Base-by-base conservation (phyloP, 1,284 basidiomycete species). In the Gomphus bonarii region DNA sequence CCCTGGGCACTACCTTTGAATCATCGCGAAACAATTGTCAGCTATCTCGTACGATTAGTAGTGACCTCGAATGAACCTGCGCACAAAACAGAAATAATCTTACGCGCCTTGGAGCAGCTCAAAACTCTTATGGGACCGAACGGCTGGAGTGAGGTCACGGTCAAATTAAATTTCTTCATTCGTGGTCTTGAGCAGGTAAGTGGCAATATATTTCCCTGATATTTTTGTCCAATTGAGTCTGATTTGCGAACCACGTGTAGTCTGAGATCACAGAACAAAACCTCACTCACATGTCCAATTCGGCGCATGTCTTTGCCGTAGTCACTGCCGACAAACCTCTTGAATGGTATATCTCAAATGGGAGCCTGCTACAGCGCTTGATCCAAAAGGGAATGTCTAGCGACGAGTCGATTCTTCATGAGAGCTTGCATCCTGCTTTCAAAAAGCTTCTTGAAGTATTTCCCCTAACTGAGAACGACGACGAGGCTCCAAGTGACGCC, bases 131-230 rank as follows among this genome's bases (percentile, higher is more conserved):
- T 95, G 28, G 82, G 86, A 1, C 83, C 88, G 0, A 82, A 80
- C 53, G 92, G 92, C 16, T 93, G 97, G 88, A 84, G 80, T n/a
- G 93, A 95, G 65, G 92, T 98, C 14, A 89, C 88, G 10, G 86
- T 98, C 61, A 97, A 97, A 63, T 73, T 98, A 47, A 83, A 85
- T 54, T 97, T 87, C 70, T 97, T 97, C 72, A 81, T 85, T 58
- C 79, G 90, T 48, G 79, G 87, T 1, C 78, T 97, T 51, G 86
- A 89, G 63, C 83, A 85, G 75, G 92, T 91, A 65, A 62, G 78
- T 70, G 10, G 40, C 47, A 18, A 57, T 47, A 18, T 38, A 6
- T 38, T 36, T 28, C 3, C 48, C 9, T 12, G 58, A 28, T 47
- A 18, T 25, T 12, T 31, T 7, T 50, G 9, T 47, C 28, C 36